Evolutionary conservation across 176 grass and related monocot species (phyloP).

Genomic region (Cymbopogon citratus): DNA sequence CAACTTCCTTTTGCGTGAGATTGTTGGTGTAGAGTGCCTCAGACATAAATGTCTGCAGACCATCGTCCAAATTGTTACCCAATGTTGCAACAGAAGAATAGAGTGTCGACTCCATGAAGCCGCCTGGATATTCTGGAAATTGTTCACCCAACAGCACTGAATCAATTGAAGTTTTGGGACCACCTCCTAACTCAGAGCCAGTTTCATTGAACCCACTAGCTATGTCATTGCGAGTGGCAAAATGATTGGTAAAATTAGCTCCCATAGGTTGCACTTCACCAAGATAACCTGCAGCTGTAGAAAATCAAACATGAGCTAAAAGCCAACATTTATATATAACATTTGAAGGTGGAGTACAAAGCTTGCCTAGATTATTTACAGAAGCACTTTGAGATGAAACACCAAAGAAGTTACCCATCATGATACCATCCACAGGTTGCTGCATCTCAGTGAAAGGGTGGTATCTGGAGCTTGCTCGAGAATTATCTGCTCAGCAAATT

Average conservation of each 20-base stretch:
- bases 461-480: slow-evolving; percentile 90
- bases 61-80: slow-evolving; percentile 44
- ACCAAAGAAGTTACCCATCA: slow-evolving; percentile 54
- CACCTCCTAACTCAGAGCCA: slow-evolving; percentile 40
- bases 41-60: slow-evolving; percentile 49
- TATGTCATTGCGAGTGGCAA: slow-evolving; percentile 47
- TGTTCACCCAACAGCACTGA: slow-evolving; percentile 49
- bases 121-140: slow-evolving; percentile 38
- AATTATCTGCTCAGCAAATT: slow-evolving; percentile 94
- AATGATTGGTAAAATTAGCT: slow-evolving; percentile 49
- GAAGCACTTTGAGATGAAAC: slow-evolving; percentile 41
- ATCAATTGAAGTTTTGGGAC: slow-evolving; percentile 43
- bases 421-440: slow-evolving; percentile 80
- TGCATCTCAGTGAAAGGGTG: slow-evolving; percentile 93
- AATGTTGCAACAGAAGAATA: slow-evolving; percentile 48
- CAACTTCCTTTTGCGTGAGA: slow-evolving; percentile 46
- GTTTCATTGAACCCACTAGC: slow-evolving; percentile 53
- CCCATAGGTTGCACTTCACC: slow-evolving; percentile 43
- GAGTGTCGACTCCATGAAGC: slow-evolving; percentile 35
- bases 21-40: slow-evolving; percentile 59
- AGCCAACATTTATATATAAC: neutral
- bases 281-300: slow-evolving; percentile 50
- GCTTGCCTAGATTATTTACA: slow-evolving; percentile 67
- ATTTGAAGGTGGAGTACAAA: slow-evolving; percentile 19
- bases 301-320: slow-evolving; percentile 30